Percentiles rank a stretch among this genome's conserved stretches.
phyloP scores from a whole-genome alignment of 306 rosid species.

The Fragaria nilgerrensis region DNA sequence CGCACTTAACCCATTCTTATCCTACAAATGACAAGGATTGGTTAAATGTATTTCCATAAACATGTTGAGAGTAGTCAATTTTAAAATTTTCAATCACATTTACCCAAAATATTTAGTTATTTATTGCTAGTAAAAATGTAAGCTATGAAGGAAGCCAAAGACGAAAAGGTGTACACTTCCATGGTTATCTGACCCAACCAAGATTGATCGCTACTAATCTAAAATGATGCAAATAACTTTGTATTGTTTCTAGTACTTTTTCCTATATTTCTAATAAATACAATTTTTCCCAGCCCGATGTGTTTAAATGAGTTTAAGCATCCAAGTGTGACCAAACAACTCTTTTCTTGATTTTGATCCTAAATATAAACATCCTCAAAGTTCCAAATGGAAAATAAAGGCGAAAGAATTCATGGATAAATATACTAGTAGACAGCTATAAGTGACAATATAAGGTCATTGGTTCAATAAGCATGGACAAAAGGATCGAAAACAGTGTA shows the following conservation, averaged over 20 bases:
- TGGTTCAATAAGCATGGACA: background rate
- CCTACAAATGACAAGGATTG: background rate
- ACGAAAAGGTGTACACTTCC: background rate
- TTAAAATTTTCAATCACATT: background rate
- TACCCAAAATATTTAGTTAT: background rate
- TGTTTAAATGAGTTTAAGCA: background rate
- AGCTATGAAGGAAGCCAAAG: background rate
- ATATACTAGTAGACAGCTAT: background rate
- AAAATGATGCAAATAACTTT: background rate
- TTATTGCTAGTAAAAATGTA: background rate
- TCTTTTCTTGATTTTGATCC: background rate
- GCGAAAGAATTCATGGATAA: background rate
- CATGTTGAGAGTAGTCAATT: background rate
- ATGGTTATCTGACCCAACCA: background rate
- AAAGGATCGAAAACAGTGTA: background rate
- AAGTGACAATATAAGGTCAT: background rate
- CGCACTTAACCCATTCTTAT: background rate
- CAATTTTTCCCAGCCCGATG: background rate
- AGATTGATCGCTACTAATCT: background rate
- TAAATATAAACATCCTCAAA: background rate
- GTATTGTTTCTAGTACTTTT: background rate
- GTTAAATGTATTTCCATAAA: background rate
- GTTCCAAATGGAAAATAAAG: background rate
- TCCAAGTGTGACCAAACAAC: background rate
- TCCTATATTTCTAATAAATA: background rate